Conservation (phyloP, 495 filamentous ascomycete genomes). For the Tuber borchii region DNA sequence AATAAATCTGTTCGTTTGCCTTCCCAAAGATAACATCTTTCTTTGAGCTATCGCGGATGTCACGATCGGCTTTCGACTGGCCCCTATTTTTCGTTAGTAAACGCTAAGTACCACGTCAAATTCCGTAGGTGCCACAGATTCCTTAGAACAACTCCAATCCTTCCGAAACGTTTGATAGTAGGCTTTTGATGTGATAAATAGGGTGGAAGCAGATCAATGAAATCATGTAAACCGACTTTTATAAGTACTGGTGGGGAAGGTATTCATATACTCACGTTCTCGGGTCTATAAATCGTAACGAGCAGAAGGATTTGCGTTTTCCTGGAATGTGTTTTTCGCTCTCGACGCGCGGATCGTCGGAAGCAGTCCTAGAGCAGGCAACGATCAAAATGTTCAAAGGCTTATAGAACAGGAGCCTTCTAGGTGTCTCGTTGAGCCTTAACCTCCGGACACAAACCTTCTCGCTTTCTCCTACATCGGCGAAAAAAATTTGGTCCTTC, state of each 20-base stretch:
- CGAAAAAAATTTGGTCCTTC: conserved; percentile 40
- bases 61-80: conserved; percentile 26
- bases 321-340: conserved; percentile 28
- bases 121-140: neutral
- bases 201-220: neutral
- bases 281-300: conserved; percentile 38
- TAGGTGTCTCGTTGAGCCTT: conserved; percentile 38
- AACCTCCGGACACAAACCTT: conserved; percentile 40
- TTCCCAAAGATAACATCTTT: conserved; percentile 38
- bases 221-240: neutral
- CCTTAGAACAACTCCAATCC: neutral
- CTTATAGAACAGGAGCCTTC: conserved; percentile 38
- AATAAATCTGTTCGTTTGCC: conserved; percentile 41
- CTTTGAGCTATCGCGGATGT: conserved; percentile 34
- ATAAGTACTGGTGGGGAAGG: neutral
- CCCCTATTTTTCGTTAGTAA: conserved; percentile 22
- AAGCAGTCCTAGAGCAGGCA: conserved; percentile 35
- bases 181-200: neutral
- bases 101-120: neutral
- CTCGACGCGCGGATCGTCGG: conserved; percentile 27
- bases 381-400: conserved; percentile 39
- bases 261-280: conserved; percentile 30
- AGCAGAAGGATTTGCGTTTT: conserved; percentile 34
- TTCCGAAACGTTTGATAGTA: neutral
- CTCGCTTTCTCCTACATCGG: conserved; percentile 37